A percentile compares a stretch with the other conserved stretches of the same genome.
These are phyloP conservation scores for Coemansia sp. DNA, from an alignment of 192 early-diverging fungal genomes.

Conservation along the genomic window DNA sequence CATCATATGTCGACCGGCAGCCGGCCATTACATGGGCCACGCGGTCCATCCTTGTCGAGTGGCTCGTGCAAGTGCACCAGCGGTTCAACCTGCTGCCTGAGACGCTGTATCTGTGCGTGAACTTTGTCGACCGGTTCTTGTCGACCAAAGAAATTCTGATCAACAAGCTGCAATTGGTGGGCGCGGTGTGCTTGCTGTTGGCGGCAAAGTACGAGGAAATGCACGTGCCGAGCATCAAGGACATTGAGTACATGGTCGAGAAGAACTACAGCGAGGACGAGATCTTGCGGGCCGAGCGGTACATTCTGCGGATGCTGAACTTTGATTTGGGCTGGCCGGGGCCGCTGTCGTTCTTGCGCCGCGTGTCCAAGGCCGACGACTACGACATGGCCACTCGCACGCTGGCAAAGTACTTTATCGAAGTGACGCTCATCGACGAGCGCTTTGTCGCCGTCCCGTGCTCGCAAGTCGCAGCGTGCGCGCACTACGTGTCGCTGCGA, in stretches of 20 bases:
- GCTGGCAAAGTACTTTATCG: conserved; percentile 61
- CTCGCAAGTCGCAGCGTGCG: conserved; percentile 52
- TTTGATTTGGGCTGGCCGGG: conserved; percentile 63
- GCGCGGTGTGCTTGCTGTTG: conserved; percentile 54
- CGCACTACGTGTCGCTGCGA: conserved; percentile 46
- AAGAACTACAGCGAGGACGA: conserved; percentile 49
- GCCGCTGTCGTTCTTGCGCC: conserved; percentile 59
- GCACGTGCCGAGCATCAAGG: conserved; percentile 54
- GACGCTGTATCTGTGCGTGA: conserved; percentile 59
- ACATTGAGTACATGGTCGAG: conserved; percentile 54
- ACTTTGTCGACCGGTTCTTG: conserved; percentile 63
- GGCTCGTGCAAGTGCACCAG: conserved; percentile 60
- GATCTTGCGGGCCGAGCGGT: conserved; percentile 60
- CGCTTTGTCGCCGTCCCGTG: conserved; percentile 56
- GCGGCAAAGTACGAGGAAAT: conserved; percentile 64
- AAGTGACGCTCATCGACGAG: conserved; percentile 59
- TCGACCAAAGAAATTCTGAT: conserved; percentile 49
- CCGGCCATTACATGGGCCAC: conserved; percentile 53
- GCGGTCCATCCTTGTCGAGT: conserved; percentile 58
- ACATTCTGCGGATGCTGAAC: conserved; percentile 56
- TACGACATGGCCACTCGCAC: conserved; percentile 60
- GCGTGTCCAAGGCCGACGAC: conserved; percentile 61
- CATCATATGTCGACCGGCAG: conserved; percentile 56
- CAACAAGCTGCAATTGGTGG: conserved; percentile 60
- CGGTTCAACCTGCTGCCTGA: conserved; percentile 63